A percentile compares a stretch with the other conserved stretches of the same genome.
Evolutionary conservation across 2,329 filamentous ascomycete genomes (phyloP).

Genomic region (Penicillium sp.): DNA sequence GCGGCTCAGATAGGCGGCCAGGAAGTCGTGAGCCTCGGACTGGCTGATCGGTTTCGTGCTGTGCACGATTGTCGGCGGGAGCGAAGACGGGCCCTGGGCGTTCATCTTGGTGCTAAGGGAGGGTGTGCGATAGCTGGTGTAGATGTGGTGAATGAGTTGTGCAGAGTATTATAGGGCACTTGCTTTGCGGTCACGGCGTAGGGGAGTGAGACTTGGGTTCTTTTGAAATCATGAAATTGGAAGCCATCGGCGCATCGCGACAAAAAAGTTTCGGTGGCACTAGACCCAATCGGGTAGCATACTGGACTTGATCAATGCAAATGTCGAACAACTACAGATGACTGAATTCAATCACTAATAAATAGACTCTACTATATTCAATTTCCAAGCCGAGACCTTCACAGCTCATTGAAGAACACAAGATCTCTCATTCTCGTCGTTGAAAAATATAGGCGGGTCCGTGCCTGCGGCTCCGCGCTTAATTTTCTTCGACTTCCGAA

Average conservation of each 20-base stretch:
- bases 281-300: slow-evolving; percentile 23
- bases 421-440: neutral
- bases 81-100: slow-evolving; percentile 34
- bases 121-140: neutral
- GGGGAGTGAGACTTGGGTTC: slow-evolving; percentile 1
- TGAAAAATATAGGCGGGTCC: slow-evolving; percentile 21
- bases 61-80: slow-evolving; percentile 40
- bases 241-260: slow-evolving; percentile 12
- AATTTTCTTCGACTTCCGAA: slow-evolving; percentile 32
- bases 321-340: neutral
- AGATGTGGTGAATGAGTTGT: neutral
- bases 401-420: neutral
- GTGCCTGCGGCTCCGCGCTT: slow-evolving; percentile 34
- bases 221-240: neutral
- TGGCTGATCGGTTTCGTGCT: slow-evolving; percentile 36
- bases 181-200: neutral
- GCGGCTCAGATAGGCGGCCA: slow-evolving; percentile 44
- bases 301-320: neutral
- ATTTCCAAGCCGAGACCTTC: neutral
- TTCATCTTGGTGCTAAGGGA: slow-evolving; percentile 31
- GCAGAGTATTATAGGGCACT: neutral
- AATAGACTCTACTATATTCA: neutral
- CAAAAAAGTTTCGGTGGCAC: slow-evolving; percentile 25
- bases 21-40: slow-evolving; percentile 41
- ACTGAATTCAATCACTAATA: neutral